Base-by-base conservation (phyloP, 148 eudicot species). In the Polygonum maritimum region DNA sequence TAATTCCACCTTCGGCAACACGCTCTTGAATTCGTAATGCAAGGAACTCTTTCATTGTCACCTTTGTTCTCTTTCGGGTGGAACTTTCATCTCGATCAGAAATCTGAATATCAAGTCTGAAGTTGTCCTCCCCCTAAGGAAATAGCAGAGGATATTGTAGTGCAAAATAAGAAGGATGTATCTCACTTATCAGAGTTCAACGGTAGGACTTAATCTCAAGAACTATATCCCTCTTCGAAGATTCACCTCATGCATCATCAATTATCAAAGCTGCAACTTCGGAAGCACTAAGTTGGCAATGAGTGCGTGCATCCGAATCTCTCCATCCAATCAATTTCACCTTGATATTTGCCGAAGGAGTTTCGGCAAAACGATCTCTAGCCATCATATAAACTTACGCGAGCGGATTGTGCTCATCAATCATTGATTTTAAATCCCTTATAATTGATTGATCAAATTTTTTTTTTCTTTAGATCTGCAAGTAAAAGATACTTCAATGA, bases 91-190 rank as follows among this genome's bases (percentile, higher is more conserved):
- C 38, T 21, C 0, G 1, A 1, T 77, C 14, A 1, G 26, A 13
- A 22, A 48, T 14, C 10, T 2, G 1, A 13, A 52, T 70, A 21
- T 71, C 38, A 13, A n/a, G 7, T 39, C 22, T 52, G 49, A 12
- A 77, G 16, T 65, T 73, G 52, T 77, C 79, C 33, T 77, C 79
- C 3, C 33, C 69, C 21, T 77, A 77, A 4, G 79, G 79, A 77
- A 77, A 77, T 41, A 77, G 18, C 11, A 70, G 21, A 7, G 69
- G 79, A 11, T 77, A 77, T 9, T 70, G 52, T 18, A 77, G 33
- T n/a, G 79, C 65, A 44, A 49, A 31, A 11, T 48, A 77, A 2
- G 45, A 69, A 18, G 75, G 48, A 51, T 77, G 74, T n/a, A 12
- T 2, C 54, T 70, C 49, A 69, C 19, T 35, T 0, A 52, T 69